These are phyloP conservation scores for Ustilago crameri DNA, from an alignment of 1,284 basidiomycete species.

Conservation along the genomic window DNA sequence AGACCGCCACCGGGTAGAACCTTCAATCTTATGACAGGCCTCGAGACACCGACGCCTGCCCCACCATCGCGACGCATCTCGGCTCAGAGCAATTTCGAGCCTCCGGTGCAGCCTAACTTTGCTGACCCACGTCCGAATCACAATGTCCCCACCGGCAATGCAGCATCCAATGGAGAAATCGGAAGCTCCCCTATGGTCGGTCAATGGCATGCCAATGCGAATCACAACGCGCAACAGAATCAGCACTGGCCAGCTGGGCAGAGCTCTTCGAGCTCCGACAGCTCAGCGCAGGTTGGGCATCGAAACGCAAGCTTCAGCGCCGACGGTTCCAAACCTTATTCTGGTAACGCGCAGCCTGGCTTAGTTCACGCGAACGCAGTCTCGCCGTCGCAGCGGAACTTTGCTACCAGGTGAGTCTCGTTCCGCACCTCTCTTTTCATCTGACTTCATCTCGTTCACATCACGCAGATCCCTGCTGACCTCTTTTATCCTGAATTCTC, in stretches of 20 bases:
- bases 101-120: background rate
- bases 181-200: background rate
- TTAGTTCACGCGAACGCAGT: background rate
- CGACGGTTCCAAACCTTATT: slow-evolving; percentile 20
- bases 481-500: too few species aligned
- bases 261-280: background rate
- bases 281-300: background rate
- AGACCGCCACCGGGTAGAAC: slow-evolving; percentile 18
- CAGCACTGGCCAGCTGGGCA: slow-evolving; percentile 9
- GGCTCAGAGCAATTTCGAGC: slow-evolving; percentile 5
- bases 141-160: background rate
- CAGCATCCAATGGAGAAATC: background rate
- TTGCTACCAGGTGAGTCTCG: slow-evolving; percentile 19
- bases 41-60: slow-evolving; percentile 31
- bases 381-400: slow-evolving; percentile 8
- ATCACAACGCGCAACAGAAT: slow-evolving; percentile 6
- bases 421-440: background rate
- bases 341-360: slow-evolving; percentile 17
- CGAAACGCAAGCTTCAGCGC: slow-evolving; percentile 12
- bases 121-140: background rate
- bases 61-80: slow-evolving; percentile 16
- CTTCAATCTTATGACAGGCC: slow-evolving; percentile 39
- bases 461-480: background rate
- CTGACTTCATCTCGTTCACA: background rate
- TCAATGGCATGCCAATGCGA: slow-evolving; percentile 3